Conservation (phyloP, 1,284 basidiomycete species). For the Cutaneotrichosporon sp. region DNA sequence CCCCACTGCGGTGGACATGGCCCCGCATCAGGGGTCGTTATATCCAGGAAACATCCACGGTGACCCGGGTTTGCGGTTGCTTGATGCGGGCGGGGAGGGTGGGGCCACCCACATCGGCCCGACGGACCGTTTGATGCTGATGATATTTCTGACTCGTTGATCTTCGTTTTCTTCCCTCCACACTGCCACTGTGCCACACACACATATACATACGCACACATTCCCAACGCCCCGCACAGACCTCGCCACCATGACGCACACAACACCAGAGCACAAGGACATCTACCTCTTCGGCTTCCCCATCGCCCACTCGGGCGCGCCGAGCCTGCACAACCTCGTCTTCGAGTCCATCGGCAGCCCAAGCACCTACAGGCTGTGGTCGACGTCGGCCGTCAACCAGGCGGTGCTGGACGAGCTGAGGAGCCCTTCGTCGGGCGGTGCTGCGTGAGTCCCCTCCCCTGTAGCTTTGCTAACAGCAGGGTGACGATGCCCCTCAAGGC, state of each 20-base stretch:
- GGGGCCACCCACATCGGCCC: not conserved
- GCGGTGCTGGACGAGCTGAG: constrained; percentile 12
- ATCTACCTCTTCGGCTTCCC: constrained; percentile 86
- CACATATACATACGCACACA: not conserved
- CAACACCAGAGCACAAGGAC: constrained; percentile 45
- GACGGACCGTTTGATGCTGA: not conserved
- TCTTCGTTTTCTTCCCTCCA: not conserved
- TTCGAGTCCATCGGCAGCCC: constrained; percentile 55
- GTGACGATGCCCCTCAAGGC: constrained; percentile 71
- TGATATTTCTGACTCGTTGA: not conserved
- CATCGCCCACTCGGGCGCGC: constrained; percentile 82
- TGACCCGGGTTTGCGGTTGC: not conserved
- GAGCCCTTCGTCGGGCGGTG: constrained; percentile 70
- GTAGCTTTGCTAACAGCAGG: not conserved
- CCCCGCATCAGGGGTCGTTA: not conserved
- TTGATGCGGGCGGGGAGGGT: not conserved
- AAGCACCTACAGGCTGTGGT: constrained; percentile 31
- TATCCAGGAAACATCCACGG: not conserved
- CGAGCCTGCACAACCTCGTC: constrained; percentile 82
- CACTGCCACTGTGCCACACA: too few species aligned
- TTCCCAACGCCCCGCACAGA: not conserved
- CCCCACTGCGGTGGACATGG: constrained; percentile 1
- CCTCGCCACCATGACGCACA: not conserved
- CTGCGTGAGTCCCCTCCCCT: not conserved
- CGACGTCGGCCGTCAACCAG: constrained; percentile 42